These are phyloP conservation scores for Neophaeococcomyces mojaviensis DNA, from an alignment of 2,329 filamentous ascomycete species.

Conservation along the genomic window DNA sequence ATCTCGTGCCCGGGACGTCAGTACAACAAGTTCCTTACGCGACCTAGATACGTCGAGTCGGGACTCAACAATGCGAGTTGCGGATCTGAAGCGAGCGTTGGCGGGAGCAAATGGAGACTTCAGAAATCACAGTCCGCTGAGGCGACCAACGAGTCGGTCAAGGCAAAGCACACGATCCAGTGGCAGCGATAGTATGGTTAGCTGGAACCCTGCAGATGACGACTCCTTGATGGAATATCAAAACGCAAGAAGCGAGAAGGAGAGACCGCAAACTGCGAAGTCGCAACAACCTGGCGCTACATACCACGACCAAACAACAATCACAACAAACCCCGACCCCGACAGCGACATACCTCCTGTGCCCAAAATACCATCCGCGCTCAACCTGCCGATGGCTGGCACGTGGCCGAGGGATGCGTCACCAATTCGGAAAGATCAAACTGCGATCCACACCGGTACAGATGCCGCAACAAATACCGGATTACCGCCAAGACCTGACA, in stretches of 20 bases:
- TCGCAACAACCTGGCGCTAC: neutral
- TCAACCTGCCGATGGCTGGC: conserved; percentile 31
- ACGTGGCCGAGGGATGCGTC: conserved; percentile 35
- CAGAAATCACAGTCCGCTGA: conserved; percentile 36
- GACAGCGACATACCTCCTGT: conserved; percentile 38
- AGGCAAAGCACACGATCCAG: conserved; percentile 30
- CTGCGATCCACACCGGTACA: neutral
- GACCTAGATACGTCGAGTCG: conserved; percentile 31
- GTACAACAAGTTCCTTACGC: conserved; percentile 22
- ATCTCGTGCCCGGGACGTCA: conserved; percentile 13
- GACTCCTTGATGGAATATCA: conserved; percentile 15
- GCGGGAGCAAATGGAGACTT: conserved; percentile 31
- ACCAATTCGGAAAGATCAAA: conserved; percentile 20
- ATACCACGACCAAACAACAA: conserved; percentile 13
- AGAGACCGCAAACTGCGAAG: neutral
- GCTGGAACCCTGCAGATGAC: conserved; percentile 24
- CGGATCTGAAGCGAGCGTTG: conserved; percentile 42
- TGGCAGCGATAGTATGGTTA: conserved; percentile 38
- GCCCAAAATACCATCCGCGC: conserved; percentile 36
- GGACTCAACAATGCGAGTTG: conserved; percentile 41
- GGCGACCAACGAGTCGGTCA: conserved; percentile 21
- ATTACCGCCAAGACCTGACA: conserved; percentile 25
- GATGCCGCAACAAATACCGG: neutral
- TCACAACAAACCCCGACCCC: conserved; percentile 7
- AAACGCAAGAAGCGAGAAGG: conserved; percentile 16